Base-by-base conservation (phyloP, 2,329 filamentous ascomycete genomes). In the Monosporascus sp. region DNA sequence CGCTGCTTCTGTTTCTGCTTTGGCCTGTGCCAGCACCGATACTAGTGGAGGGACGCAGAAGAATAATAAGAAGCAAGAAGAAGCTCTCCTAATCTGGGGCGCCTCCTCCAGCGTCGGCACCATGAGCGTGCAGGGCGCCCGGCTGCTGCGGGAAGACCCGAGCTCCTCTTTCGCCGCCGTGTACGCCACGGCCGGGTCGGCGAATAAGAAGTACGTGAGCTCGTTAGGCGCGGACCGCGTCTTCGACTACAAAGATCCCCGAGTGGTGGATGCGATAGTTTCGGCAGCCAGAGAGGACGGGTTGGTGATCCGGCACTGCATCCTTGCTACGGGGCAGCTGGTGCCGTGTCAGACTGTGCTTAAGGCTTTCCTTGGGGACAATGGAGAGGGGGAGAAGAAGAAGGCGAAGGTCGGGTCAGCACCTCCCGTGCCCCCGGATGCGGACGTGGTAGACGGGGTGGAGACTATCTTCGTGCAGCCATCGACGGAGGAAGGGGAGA, bases 41-140 rank as follows among this genome's bases (percentile, higher is more conserved):
- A n/a, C 37, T 14, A 17, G 3, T 2, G 38, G 17, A 41, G 6
- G n/a, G 22, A 47, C 5, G 6, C 18, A 31, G 18, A 49, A 41
- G 6, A 56, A 35, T 2, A 52, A 20, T 0, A 45, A 5, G 5
- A 22, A 22, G 14, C 67, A 67, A 53, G 64, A 24, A 52, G 66
- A 71, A 50, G 69, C 58, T 2, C 61, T 76, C 3, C 49, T 77
- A 0, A 65, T 76, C 35, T 76, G 73, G 74, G 74, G 74, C 1
- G 74, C 69, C 4, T 74, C 72, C 9, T 75, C 72, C 0, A 76
- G 74, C 45, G 69, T 77, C 2, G 74, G 73, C 2, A 72, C 68
- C 0, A 73, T 76, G 70, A 70, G 70, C 1, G 72, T 77, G 4
- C 73, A 76, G 55, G 67, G 50, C 3, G 72, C 68, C 7, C 64